These are phyloP conservation scores for Orbilia oligospora DNA, from an alignment of 2,329 filamentous ascomycete species.

Conservation along the genomic window DNA sequence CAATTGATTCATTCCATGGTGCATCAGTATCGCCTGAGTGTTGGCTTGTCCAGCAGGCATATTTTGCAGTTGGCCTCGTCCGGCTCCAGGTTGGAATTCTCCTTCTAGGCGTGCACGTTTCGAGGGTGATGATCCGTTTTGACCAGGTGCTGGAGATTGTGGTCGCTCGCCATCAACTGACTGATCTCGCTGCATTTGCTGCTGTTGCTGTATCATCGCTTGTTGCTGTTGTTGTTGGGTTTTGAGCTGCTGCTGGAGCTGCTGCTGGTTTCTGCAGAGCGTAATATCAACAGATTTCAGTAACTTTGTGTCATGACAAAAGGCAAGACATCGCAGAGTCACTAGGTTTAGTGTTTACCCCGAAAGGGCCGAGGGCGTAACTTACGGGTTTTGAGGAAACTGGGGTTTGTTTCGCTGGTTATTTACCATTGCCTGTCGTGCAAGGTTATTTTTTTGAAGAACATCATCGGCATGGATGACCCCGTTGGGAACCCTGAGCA, in stretches of 20 bases:
- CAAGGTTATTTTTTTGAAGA: conserved; percentile 62
- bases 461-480: conserved; percentile 63
- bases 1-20: conserved; percentile 84
- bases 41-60: conserved; percentile 61
- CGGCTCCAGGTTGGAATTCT: conserved; percentile 55
- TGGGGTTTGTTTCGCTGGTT: conserved; percentile 61
- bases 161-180: conserved; percentile 74
- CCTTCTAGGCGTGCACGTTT: conserved; percentile 63
- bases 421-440: conserved; percentile 65
- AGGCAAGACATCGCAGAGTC: conserved; percentile 59
- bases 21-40: conserved; percentile 70
- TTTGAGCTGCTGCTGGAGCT: conserved; percentile 63
- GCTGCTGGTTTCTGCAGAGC: conserved; percentile 58
- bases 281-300: conserved; percentile 61
- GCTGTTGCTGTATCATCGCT: conserved; percentile 77
- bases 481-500: conserved; percentile 63
- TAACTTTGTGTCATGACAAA: conserved; percentile 61
- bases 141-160: conserved; percentile 68
- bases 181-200: conserved; percentile 73
- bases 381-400: conserved; percentile 59
- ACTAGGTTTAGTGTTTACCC: conserved; percentile 58
- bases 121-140: conserved; percentile 63
- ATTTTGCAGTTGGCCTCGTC: conserved; percentile 55
- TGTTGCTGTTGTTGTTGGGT: conserved; percentile 71
- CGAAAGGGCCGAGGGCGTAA: conserved; percentile 24